phyloP scores from a whole-genome alignment of 192 early-diverging fungal genomes.

The Linnemannia schmuckeri region DNA sequence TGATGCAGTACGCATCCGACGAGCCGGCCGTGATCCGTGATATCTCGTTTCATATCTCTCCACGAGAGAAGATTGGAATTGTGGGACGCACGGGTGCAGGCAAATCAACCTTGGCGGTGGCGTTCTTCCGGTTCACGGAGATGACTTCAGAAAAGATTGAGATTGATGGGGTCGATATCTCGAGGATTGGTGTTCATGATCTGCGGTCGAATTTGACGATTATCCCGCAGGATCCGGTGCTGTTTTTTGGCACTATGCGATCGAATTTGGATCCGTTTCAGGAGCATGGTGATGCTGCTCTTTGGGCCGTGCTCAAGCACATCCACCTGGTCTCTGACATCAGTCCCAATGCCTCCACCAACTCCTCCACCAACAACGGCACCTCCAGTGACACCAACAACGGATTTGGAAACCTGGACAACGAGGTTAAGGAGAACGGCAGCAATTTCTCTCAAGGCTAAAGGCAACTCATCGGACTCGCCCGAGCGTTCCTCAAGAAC shows the following conservation, averaged over 20 bases:
- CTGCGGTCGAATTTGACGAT: conserved; percentile 81
- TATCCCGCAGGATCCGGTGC: conserved; percentile 79
- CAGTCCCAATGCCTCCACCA: conserved; percentile 43
- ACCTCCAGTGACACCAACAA: not conserved
- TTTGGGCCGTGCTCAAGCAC: conserved; percentile 77
- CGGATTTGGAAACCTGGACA: conserved; percentile 68
- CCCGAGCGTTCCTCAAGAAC: conserved; percentile 75
- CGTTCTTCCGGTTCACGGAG: conserved; percentile 84
- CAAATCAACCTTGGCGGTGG: conserved; percentile 79
- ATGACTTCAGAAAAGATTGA: conserved; percentile 71
- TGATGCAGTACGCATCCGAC: conserved; percentile 78
- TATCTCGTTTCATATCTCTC: conserved; percentile 66
- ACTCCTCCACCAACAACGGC: not conserved
- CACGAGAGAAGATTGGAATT: conserved; percentile 66
- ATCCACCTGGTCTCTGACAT: conserved; percentile 67
- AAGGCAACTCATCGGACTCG: conserved; percentile 78
- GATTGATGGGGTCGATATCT: conserved; percentile 82
- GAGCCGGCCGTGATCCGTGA: conserved; percentile 71
- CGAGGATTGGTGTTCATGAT: conserved; percentile 72
- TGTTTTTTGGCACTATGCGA: conserved; percentile 61
- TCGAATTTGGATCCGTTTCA: conserved; percentile 67
- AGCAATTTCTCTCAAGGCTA: conserved; percentile 80
- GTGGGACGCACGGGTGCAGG: conserved; percentile 75
- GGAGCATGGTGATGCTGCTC: conserved; percentile 56
- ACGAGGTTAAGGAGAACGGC: conserved; percentile 82